Evolutionary conservation across 2,329 filamentous ascomycete genomes (phyloP).

Genomic region (Paraconiothyrium sp.): DNA sequence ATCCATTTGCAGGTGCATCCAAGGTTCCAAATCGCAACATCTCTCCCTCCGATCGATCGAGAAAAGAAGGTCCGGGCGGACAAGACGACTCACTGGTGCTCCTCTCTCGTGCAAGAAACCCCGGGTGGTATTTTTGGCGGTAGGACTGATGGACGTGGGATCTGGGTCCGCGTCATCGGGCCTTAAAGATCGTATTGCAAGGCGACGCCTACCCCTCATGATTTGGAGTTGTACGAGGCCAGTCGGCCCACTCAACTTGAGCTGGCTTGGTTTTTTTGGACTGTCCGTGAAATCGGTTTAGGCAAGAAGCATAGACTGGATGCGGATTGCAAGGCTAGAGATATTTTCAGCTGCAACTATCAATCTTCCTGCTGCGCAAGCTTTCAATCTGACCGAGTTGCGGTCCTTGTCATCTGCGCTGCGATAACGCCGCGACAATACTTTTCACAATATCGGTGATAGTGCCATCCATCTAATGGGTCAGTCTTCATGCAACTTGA

Average conservation of each 20-base stretch:
- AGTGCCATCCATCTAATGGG: background rate
- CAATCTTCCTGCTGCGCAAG: background rate
- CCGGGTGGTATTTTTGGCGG: background rate
- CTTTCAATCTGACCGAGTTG: background rate
- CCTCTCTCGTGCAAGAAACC: background rate
- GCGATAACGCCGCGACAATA: background rate
- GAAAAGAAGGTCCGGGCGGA: background rate
- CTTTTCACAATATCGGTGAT: background rate
- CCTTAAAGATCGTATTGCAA: background rate
- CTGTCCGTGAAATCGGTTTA: background rate
- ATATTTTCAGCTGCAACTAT: background rate
- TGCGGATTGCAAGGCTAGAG: background rate
- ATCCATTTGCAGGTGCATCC: conserved; percentile 13
- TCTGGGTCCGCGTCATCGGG: background rate
- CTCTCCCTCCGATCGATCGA: background rate
- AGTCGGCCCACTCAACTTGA: background rate
- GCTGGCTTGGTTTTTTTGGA: background rate
- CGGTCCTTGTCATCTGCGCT: background rate
- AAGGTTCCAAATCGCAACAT: background rate
- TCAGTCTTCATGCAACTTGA: background rate
- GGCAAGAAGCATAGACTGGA: background rate
- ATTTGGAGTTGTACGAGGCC: background rate
- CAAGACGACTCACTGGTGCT: background rate
- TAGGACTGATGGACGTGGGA: background rate
- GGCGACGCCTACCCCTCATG: background rate